These are phyloP conservation scores for Lavandula angustifolia DNA, from an alignment of 257 asterid genomes.

Conservation along the genomic window DNA sequence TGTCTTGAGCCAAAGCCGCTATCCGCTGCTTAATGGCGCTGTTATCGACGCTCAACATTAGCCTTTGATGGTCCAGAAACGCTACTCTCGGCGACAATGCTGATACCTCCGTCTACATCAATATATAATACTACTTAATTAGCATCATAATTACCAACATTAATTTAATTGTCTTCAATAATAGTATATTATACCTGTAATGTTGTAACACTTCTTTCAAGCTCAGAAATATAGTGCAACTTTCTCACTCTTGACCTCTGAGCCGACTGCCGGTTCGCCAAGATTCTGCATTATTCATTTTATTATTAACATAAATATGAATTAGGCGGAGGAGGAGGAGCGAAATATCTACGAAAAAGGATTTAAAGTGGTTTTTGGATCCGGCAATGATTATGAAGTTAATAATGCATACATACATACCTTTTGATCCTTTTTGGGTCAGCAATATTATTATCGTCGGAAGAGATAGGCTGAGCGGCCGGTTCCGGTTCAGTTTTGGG, in stretches of 20 bases:
- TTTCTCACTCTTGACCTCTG: constrained; percentile 95
- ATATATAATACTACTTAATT: neutral
- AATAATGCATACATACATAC: constrained; percentile 43
- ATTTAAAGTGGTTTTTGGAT: too few relatives aligned
- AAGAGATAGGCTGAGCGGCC: constrained; percentile 25
- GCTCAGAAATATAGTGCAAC: constrained; percentile 86
- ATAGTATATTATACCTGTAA: constrained; percentile 57
- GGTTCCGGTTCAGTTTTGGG: constrained; percentile 63
- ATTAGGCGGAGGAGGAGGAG: neutral
- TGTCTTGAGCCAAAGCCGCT: constrained; percentile 96
- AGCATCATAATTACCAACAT: neutral
- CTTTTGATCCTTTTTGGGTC: constrained; percentile 94
- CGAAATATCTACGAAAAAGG: neutral
- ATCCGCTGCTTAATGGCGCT: constrained; percentile 87
- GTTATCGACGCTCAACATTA: constrained; percentile 79
- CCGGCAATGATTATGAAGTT: too few relatives aligned
- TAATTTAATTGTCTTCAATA: too few relatives aligned
- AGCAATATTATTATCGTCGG: constrained; percentile 38
- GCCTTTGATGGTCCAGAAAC: constrained; percentile 82
- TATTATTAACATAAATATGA: too few relatives aligned
- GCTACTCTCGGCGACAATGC: constrained; percentile 94
- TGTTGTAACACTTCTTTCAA: constrained; percentile 84
- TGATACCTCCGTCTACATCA: constrained; percentile 76
- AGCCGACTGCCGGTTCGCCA: constrained; percentile 96
- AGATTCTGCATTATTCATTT: constrained; percentile 44